Evolutionary conservation across 768 basidiomycete genomes (phyloP).

Genomic region (Leccinum uliginosum): DNA sequence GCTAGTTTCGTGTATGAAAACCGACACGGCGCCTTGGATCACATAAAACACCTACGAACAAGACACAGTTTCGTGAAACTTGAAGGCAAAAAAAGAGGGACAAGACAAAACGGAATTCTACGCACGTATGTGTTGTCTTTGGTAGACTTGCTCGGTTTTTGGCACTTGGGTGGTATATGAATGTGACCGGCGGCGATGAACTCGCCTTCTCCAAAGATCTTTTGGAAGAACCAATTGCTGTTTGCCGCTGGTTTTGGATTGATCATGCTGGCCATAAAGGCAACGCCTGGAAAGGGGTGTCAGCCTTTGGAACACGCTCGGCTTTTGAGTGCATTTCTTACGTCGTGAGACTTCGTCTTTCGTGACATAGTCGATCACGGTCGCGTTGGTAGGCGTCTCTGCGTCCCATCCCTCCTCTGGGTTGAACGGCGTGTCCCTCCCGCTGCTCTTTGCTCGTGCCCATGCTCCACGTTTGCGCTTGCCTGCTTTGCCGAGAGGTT

Average conservation of each 20-base stretch:
- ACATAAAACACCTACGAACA: slow-evolving; percentile 64
- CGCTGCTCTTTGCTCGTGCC: slow-evolving; percentile 35
- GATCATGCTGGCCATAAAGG: slow-evolving; percentile 70
- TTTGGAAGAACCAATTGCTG: slow-evolving; percentile 80
- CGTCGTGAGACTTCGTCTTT: slow-evolving; percentile 64
- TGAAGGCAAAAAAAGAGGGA: background rate
- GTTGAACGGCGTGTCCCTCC: slow-evolving; percentile 30
- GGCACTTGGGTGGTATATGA: slow-evolving; percentile 69
- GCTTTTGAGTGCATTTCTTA: slow-evolving; percentile 38
- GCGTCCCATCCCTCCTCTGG: slow-evolving; percentile 87
- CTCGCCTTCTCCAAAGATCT: slow-evolving; percentile 86
- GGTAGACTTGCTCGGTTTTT: slow-evolving; percentile 82
- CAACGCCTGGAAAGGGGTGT: slow-evolving; percentile 56
- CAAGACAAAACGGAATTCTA: slow-evolving; percentile 6
- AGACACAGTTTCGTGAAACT: background rate
- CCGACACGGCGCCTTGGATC: slow-evolving; percentile 83
- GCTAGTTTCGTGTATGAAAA: slow-evolving; percentile 75
- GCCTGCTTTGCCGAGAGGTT: slow-evolving; percentile 42
- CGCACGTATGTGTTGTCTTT: slow-evolving; percentile 93
- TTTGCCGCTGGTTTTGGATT: slow-evolving; percentile 55
- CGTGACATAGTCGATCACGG: slow-evolving; percentile 64
- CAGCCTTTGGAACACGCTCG: background rate
- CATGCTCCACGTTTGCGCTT: slow-evolving; percentile 32
- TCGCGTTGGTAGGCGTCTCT: slow-evolving; percentile 59
- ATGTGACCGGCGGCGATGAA: slow-evolving; percentile 91